phyloP scores from a whole-genome alignment of 164 flowering plant genomes.

The Pachysandra terminalis region DNA sequence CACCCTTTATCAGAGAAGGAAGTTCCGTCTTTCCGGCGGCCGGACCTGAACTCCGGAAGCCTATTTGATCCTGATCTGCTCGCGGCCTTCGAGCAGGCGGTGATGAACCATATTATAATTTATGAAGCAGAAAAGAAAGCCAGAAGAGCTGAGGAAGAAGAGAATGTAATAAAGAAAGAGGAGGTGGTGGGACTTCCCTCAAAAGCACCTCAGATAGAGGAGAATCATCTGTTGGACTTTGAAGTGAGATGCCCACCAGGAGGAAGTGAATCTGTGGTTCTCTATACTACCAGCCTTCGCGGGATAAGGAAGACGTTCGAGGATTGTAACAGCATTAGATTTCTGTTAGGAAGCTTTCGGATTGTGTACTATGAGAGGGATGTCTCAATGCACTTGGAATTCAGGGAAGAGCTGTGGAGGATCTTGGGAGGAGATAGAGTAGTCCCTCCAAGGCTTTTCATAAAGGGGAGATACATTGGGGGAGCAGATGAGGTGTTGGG shows the following conservation, averaged over 20 bases:
- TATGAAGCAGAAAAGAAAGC: slow-evolving; percentile 32
- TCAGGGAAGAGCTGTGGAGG: slow-evolving; percentile 67
- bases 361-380: slow-evolving; percentile 62
- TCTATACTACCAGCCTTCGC: slow-evolving; percentile 75
- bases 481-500: slow-evolving; percentile 70
- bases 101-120: slow-evolving; percentile 21
- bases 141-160: slow-evolving; percentile 20
- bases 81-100: slow-evolving; percentile 34
- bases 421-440: slow-evolving; percentile 52
- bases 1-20: slow-evolving; percentile 28
- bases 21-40: slow-evolving; percentile 25
- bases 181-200: not conserved
- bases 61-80: slow-evolving; percentile 45
- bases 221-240: slow-evolving; percentile 36
- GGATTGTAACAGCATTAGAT: slow-evolving; percentile 53
- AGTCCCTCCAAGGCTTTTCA: slow-evolving; percentile 76
- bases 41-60: slow-evolving; percentile 32
- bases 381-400: slow-evolving; percentile 71
- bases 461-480: slow-evolving; percentile 74
- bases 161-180: slow-evolving; percentile 15
- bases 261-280: slow-evolving; percentile 48
- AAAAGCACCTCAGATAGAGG: slow-evolving; percentile 16
- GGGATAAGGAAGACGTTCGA: slow-evolving; percentile 81
- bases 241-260: slow-evolving; percentile 74
- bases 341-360: slow-evolving; percentile 49